Evolutionary conservation across 2,329 filamentous ascomycete species (phyloP).

Genomic region (Talaromyces rugulosus): DNA sequence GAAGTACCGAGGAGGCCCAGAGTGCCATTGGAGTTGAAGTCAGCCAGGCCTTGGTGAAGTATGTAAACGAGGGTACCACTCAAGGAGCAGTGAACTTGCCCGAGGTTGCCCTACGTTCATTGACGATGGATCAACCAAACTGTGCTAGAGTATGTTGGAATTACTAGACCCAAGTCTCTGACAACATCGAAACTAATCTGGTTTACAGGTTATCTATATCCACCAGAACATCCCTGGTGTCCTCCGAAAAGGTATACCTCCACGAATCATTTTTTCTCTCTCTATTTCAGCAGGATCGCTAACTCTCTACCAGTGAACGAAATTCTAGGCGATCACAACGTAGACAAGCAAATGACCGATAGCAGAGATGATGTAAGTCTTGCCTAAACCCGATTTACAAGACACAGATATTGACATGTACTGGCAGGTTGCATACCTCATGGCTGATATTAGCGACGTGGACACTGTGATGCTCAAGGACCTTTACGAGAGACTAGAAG

Average conservation of each 20-base stretch:
- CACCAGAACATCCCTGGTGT: constrained; percentile 97
- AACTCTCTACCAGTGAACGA: constrained; percentile 67
- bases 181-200: constrained; percentile 14
- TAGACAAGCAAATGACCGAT: constrained; percentile 98
- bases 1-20: constrained; percentile 96
- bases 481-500: constrained; percentile 77
- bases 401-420: constrained; percentile 14
- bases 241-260: constrained; percentile 64
- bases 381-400: neutral
- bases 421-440: constrained; percentile 76
- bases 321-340: constrained; percentile 90
- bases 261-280: constrained; percentile 6
- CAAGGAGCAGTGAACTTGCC: constrained; percentile 92
- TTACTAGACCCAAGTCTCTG: neutral
- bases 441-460: constrained; percentile 94
- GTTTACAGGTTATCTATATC: constrained; percentile 74
- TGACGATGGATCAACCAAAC: constrained; percentile 84
- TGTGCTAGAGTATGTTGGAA: constrained; percentile 67
- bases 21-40: constrained; percentile 94
- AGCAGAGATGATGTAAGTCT: constrained; percentile 75
- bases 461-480: constrained; percentile 76
- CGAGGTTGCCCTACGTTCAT: constrained; percentile 84
- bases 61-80: constrained; percentile 93
- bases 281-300: constrained; percentile 13
- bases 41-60: constrained; percentile 77